Conservation (phyloP, 495 filamentous ascomycete genomes). For the Xylaria cubensis region DNA sequence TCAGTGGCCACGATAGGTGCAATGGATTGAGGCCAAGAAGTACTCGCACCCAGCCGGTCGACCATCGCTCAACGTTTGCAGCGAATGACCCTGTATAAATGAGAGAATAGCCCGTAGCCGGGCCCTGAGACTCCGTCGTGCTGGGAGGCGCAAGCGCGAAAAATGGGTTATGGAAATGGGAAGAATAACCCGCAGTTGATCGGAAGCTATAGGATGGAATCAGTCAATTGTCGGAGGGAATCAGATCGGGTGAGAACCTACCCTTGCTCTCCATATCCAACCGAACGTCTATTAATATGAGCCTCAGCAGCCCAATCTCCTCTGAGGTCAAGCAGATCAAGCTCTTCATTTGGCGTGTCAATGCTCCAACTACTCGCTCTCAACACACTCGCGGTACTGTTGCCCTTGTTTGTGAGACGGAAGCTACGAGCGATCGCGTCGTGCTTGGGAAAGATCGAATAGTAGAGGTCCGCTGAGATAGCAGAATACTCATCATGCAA, state of each 20-base stretch:
- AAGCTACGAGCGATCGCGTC: constrained; percentile 62
- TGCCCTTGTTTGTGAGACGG: constrained; percentile 58
- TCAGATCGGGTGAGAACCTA: constrained; percentile 15
- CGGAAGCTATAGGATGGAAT: constrained; percentile 51
- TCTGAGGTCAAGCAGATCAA: constrained; percentile 60
- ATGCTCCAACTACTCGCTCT: constrained; percentile 59
- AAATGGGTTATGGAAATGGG: constrained; percentile 63
- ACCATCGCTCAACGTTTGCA: constrained; percentile 59
- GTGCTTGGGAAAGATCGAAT: constrained; percentile 61
- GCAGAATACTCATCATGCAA: constrained; percentile 58
- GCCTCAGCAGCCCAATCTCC: constrained; percentile 62
- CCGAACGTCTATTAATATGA: constrained; percentile 43
- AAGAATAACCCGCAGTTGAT: constrained; percentile 59
- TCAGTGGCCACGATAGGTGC: constrained; percentile 56
- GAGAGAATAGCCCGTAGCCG: constrained; percentile 62
- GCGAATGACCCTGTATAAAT: constrained; percentile 62
- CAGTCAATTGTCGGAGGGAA: constrained; percentile 35
- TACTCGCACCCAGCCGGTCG: constrained; percentile 60
- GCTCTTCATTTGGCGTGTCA: constrained; percentile 58
- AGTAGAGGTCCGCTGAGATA: constrained; percentile 57
- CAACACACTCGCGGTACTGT: constrained; percentile 52
- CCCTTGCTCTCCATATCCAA: constrained; percentile 41
- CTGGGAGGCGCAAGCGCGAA: constrained; percentile 55
- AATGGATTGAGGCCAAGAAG: constrained; percentile 58
- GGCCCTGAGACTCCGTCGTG: constrained; percentile 58